phyloP scores from a whole-genome alignment of 805 yeast species.

The Wickerhamiella spandovensis region DNA sequence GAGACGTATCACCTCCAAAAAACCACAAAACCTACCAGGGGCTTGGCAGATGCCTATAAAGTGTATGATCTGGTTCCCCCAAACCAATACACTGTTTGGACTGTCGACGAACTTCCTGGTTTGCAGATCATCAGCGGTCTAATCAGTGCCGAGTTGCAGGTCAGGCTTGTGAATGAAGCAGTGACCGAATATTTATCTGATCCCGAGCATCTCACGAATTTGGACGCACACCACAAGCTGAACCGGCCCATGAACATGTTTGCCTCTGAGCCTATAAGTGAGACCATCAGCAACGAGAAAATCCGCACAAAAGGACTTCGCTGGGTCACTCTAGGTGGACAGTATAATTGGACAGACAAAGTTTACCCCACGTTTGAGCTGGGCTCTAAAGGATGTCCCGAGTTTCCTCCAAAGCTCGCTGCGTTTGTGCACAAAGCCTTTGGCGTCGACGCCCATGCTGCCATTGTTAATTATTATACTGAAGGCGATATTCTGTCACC shows the following conservation, averaged over 20 bases:
- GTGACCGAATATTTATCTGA: constrained; percentile 23
- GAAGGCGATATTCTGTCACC: constrained; percentile 32
- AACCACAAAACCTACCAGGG: not conserved
- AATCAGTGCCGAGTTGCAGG: constrained; percentile 20
- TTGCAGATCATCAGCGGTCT: constrained; percentile 19
- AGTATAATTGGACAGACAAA: constrained; percentile 33
- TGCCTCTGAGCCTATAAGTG: constrained; percentile 1
- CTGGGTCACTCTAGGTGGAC: constrained; percentile 37
- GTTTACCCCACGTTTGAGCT: constrained; percentile 28
- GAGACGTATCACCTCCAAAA: not conserved
- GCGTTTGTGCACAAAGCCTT: constrained; percentile 15
- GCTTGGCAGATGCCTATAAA: constrained; percentile 2
- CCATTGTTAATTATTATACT: constrained; percentile 31
- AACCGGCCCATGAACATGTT: constrained; percentile 24
- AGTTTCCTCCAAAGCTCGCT: constrained; percentile 21
- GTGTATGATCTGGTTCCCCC: constrained; percentile 5
- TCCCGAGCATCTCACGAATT: constrained; percentile 25
- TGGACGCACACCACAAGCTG: constrained; percentile 23
- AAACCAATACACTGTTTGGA: constrained; percentile 7
- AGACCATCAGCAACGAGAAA: constrained; percentile 7
- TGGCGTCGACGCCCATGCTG: constrained; percentile 26
- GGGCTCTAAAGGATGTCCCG: constrained; percentile 22
- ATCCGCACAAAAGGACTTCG: constrained; percentile 24
- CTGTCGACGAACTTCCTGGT: constrained; percentile 25
- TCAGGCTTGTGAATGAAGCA: constrained; percentile 19